Evolutionary conservation across 495 filamentous ascomycete species (phyloP), one percentile per base, ranked within the genome.

Genomic region (Hypoxylon crocopeplum): DNA sequence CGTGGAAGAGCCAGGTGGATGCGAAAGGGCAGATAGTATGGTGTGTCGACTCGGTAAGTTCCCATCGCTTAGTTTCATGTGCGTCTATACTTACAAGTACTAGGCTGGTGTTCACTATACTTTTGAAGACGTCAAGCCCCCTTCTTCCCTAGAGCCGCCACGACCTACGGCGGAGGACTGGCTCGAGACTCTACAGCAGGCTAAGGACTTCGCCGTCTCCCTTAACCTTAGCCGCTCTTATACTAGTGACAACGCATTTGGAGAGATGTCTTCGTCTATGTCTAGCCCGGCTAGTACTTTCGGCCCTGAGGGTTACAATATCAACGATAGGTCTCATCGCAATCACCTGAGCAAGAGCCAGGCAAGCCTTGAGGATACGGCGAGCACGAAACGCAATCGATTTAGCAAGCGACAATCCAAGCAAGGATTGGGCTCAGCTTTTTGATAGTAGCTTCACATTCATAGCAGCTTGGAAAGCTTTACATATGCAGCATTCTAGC

Each of bases 401-500:
- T 97, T 97, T 73, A 93, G 89, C 72, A 90, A 90, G 69, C 81
- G 93, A 55, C 90, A 94, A 74, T 92, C 88, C 6, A 96, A 95
- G 75, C 94, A 88, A 68, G 92, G 92, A 15, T 79, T 96, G 20
- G 90, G 91, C 10, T 87, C 92, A 29, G 88, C 89, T 24, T 92
- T 93, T 66, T 93, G 64, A 52, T 10, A 42, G 13, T 44, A 41
- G 41, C 34, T 37, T 38, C 19, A 34, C 13, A 40, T 22, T 17
- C n/a, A n/a, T n/a, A 25, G 12, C 41, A 49, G 46, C 45, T 52
- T 59, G 60, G 48, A 63, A 47, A 66, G 33, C 46, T 15, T 36
- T 36, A 30, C 36, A 39, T 38, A 54, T 57, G 12, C 32, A 27
- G 4, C 24, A 4, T 4, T 27, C 24, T 27, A 27, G 24, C 24